phyloP scores from a whole-genome alignment of 352 stramenopile species.

The Phytophthora pluvialis region DNA sequence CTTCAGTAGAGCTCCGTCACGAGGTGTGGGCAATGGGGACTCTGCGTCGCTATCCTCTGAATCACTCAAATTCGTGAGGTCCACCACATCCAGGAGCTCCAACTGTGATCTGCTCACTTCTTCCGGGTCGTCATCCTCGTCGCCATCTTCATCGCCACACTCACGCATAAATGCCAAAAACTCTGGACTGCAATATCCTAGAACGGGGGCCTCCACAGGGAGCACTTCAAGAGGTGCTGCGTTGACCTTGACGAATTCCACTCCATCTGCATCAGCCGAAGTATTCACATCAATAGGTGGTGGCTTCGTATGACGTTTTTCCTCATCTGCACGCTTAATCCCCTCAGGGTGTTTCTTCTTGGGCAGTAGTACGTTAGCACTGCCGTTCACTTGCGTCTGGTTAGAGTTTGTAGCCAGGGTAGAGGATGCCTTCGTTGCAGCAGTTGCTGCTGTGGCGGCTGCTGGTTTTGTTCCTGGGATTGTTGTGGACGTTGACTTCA shows the following conservation, averaged over 20 bases:
- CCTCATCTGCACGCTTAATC: neutral
- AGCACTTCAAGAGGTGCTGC: constrained; percentile 12
- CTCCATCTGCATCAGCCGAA: constrained; percentile 10
- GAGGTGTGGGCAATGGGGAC: constrained; percentile 20
- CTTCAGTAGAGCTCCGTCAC: neutral
- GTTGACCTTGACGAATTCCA: constrained; percentile 16
- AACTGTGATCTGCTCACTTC: constrained; percentile 36
- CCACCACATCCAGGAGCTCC: constrained; percentile 62
- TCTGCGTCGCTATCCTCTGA: constrained; percentile 49
- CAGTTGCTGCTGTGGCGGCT: neutral
- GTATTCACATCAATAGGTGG: neutral
- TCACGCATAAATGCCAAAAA: constrained; percentile 62
- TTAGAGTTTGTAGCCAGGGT: neutral
- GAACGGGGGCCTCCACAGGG: constrained; percentile 22
- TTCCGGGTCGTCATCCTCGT: constrained; percentile 51
- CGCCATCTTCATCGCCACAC: constrained; percentile 45
- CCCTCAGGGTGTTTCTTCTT: constrained; percentile 37
- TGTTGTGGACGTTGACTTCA: neutral
- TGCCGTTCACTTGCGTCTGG: constrained; percentile 4
- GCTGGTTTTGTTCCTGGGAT: neutral
- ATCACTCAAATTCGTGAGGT: constrained; percentile 67
- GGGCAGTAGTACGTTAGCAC: constrained; percentile 24
- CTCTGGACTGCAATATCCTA: constrained; percentile 49
- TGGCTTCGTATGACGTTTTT: constrained; percentile 12
- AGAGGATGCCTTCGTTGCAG: neutral